Conservation (phyloP, 768 basidiomycete genomes). For the Pleurotus ostreatus region DNA sequence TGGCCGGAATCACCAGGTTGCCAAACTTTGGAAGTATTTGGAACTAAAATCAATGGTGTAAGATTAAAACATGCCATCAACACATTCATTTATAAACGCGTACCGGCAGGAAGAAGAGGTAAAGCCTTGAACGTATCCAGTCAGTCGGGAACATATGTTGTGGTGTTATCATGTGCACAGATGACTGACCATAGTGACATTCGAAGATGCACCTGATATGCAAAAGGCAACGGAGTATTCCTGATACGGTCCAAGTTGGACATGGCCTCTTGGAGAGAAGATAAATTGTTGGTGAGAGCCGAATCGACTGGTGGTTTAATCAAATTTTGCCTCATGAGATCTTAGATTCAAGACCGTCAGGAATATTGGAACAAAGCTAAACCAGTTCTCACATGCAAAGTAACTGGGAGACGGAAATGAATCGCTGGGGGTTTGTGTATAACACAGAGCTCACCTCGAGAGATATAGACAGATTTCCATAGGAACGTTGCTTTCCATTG, state of each 20-base stretch:
- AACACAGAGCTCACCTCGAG: slow-evolving; percentile 31
- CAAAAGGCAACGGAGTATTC: slow-evolving; percentile 64
- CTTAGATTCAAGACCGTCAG: slow-evolving; percentile 17
- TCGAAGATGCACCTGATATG: slow-evolving; percentile 64
- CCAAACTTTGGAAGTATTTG: slow-evolving; percentile 41
- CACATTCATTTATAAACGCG: slow-evolving; percentile 24
- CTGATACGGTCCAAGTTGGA: slow-evolving; percentile 58
- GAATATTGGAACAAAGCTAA: not conserved
- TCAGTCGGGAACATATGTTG: not conserved
- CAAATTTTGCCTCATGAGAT: slow-evolving; percentile 37
- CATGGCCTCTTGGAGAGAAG: slow-evolving; percentile 34
- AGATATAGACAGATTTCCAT: slow-evolving; percentile 54
- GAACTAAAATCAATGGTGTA: slow-evolving; percentile 31
- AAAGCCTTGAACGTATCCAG: slow-evolving; percentile 20
- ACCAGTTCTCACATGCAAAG: slow-evolving; percentile 27
- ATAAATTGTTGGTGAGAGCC: slow-evolving; percentile 40
- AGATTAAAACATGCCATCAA: slow-evolving; percentile 17
- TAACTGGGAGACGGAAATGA: slow-evolving; percentile 29
- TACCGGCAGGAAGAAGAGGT: slow-evolving; percentile 35
- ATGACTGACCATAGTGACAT: slow-evolving; percentile 53
- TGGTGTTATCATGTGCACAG: slow-evolving; percentile 18
- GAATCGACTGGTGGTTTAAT: slow-evolving; percentile 50
- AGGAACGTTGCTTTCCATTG: slow-evolving; percentile 57
- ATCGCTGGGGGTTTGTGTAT: slow-evolving; percentile 7
- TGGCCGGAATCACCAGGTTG: slow-evolving; percentile 55